phyloP scores from a whole-genome alignment of 2,329 filamentous ascomycete genomes.

The Pseudonectria foliicola region DNA sequence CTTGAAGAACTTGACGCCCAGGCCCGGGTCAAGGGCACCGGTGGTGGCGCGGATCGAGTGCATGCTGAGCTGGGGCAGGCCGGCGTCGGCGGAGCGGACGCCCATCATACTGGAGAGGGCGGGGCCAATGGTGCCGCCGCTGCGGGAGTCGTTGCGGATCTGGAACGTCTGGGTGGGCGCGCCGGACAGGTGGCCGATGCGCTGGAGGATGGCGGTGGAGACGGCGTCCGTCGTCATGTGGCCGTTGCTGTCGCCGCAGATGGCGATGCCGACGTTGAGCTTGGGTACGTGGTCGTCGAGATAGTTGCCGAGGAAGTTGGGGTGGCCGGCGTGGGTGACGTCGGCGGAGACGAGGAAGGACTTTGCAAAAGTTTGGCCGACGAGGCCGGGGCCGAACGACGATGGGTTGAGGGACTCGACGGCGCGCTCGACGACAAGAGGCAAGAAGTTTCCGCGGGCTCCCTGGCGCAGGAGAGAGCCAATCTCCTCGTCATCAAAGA shows the following conservation, averaged over 20 bases:
- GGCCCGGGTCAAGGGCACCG: constrained; percentile 74
- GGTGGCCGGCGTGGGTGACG: constrained; percentile 89
- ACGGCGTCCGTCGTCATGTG: constrained; percentile 95
- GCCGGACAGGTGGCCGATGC: constrained; percentile 67
- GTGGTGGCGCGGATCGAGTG: constrained; percentile 87
- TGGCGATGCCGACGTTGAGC: constrained; percentile 78
- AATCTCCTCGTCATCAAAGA: constrained; percentile 97
- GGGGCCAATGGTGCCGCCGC: constrained; percentile 91
- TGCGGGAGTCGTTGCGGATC: constrained; percentile 85
- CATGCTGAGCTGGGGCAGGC: constrained; percentile 89
- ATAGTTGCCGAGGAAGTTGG: constrained; percentile 83
- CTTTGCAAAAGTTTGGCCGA: constrained; percentile 80
- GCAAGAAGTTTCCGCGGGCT: constrained; percentile 82
- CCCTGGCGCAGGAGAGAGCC: constrained; percentile 87
- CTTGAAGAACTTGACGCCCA: constrained; percentile 83
- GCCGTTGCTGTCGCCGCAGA: constrained; percentile 79
- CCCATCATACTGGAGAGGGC: constrained; percentile 78
- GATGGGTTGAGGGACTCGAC: constrained; percentile 59
- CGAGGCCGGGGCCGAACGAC: constrained; percentile 49
- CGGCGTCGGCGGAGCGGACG: constrained; percentile 76
- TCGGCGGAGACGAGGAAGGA: constrained; percentile 91
- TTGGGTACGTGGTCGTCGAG: constrained; percentile 78
- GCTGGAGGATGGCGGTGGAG: constrained; percentile 71
- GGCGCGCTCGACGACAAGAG: constrained; percentile 71
- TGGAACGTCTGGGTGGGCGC: constrained; percentile 80